Percentiles rank a stretch among this genome's conserved stretches.
These are phyloP conservation scores for Hortaea sp. DNA, from an alignment of 2,329 filamentous ascomycete genomes.

Conservation along the genomic window DNA sequence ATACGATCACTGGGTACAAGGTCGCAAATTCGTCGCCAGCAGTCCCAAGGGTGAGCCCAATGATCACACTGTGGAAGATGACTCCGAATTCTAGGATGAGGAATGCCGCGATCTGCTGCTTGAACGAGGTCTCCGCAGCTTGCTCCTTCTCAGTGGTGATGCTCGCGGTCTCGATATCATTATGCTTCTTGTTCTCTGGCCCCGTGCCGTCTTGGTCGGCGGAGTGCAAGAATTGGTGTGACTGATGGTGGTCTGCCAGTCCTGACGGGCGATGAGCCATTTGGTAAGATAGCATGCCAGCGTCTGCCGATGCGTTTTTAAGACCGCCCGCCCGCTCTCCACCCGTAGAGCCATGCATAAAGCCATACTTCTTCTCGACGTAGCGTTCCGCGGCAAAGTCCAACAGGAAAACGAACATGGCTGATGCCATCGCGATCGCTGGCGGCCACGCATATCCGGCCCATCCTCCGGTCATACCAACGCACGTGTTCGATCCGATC, in stretches of 20 bases:
- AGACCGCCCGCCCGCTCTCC: constrained; percentile 2
- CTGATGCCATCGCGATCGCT: constrained; percentile 40
- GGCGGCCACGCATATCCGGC: constrained; percentile 43
- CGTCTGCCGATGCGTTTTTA: constrained; percentile 13
- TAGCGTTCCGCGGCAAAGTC: constrained; percentile 43
- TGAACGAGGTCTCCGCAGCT: constrained; percentile 37
- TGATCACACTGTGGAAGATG: constrained; percentile 59
- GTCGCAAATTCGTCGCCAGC: constrained; percentile 49
- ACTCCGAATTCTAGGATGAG: constrained; percentile 95
- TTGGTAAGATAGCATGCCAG: constrained; percentile 15
- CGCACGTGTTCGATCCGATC: constrained; percentile 34
- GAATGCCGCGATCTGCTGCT: constrained; percentile 72
- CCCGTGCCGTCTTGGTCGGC: constrained; percentile 28
- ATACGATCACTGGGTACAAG: constrained; percentile 58
- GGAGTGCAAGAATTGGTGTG: constrained; percentile 33
- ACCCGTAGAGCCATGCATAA: constrained; percentile 20
- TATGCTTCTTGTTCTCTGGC: not conserved
- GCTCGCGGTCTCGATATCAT: constrained; percentile 1
- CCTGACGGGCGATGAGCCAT: constrained; percentile 6
- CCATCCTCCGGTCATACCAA: constrained; percentile 46
- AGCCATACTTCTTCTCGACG: constrained; percentile 38
- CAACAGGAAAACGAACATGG: constrained; percentile 41
- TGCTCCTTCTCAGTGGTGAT: constrained; percentile 11
- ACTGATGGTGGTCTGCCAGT: constrained; percentile 7
- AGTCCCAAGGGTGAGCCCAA: constrained; percentile 67